A percentile compares a stretch with the other conserved stretches of the same genome.
These are phyloP conservation scores for Panellus pusillus DNA, from an alignment of 768 basidiomycete genomes.

Conservation along the genomic window DNA sequence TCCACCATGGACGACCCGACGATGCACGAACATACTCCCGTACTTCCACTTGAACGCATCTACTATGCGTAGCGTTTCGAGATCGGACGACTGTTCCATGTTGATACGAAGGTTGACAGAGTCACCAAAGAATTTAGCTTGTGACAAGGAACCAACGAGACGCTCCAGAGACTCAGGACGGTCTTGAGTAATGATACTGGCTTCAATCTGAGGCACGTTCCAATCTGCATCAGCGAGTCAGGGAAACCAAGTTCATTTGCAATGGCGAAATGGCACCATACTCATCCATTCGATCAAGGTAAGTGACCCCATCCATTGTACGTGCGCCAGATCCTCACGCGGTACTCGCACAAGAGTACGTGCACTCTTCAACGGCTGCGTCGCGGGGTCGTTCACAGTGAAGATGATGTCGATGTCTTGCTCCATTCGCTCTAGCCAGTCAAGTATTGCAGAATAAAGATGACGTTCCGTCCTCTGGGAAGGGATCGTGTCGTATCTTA, in stretches of 20 bases:
- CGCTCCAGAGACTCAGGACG: constrained; percentile 70
- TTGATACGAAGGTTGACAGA: constrained; percentile 63
- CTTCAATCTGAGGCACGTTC: constrained; percentile 66
- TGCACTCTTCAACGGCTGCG: constrained; percentile 23
- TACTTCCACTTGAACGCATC: constrained; percentile 57
- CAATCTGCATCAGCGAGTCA: constrained; percentile 53
- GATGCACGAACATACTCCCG: constrained; percentile 62
- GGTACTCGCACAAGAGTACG: constrained; percentile 43
- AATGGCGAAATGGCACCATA: constrained; percentile 26
- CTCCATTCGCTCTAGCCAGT: constrained; percentile 34
- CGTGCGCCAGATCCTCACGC: constrained; percentile 47
- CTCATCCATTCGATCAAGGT: constrained; percentile 59
- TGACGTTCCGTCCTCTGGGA: background rate
- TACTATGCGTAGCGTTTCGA: constrained; percentile 54
- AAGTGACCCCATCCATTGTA: constrained; percentile 64
- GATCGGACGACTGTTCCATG: constrained; percentile 73
- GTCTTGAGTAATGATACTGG: constrained; percentile 77
- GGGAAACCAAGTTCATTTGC: constrained; percentile 14
- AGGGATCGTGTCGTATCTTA: constrained; percentile 20
- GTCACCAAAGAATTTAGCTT: constrained; percentile 69
- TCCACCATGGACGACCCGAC: constrained; percentile 76
- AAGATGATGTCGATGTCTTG: constrained; percentile 34
- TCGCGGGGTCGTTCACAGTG: constrained; percentile 29
- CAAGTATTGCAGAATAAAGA: constrained; percentile 14
- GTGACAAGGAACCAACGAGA: constrained; percentile 59